These are phyloP conservation scores for Rickenella mellea DNA, from an alignment of 768 basidiomycete genomes.

Conservation along the genomic window DNA sequence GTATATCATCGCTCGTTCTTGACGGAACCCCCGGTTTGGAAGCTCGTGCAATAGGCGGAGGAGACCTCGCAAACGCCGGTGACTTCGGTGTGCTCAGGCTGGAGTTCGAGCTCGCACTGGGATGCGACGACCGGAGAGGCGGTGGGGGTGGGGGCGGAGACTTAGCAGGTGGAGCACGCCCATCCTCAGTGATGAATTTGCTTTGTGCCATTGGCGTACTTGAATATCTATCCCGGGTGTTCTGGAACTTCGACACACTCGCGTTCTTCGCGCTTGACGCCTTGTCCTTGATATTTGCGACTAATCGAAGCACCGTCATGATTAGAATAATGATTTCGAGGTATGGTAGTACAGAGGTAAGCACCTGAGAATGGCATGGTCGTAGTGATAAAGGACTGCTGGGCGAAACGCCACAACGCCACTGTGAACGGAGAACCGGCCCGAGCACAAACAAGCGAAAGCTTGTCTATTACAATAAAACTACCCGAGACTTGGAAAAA, in stretches of 20 bases:
- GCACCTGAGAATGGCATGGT: too few relatives aligned
- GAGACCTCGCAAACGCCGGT: neutral
- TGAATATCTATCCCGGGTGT: slow-evolving; percentile 20
- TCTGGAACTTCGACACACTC: slow-evolving; percentile 38
- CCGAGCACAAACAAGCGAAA: too few relatives aligned
- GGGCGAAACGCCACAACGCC: too few relatives aligned
- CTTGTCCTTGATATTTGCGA: slow-evolving; percentile 58
- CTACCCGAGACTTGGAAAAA: too few relatives aligned
- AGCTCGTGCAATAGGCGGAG: neutral
- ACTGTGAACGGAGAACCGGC: too few relatives aligned
- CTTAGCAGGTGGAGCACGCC: neutral
- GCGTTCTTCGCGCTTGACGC: slow-evolving; percentile 54
- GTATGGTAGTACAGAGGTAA: too few relatives aligned
- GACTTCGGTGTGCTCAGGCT: neutral
- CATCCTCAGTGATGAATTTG: neutral
- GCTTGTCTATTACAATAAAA: too few relatives aligned
- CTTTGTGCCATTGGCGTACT: neutral
- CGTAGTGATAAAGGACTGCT: too few relatives aligned
- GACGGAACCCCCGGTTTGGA: neutral
- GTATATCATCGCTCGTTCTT: neutral
- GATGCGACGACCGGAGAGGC: neutral
- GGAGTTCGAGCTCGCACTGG: neutral
- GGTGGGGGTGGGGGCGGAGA: neutral
- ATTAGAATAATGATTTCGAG: too few relatives aligned
- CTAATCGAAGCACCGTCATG: too few relatives aligned